Conservation (phyloP, 768 basidiomycete genomes). For the Suillus fuscotomentosus region DNA sequence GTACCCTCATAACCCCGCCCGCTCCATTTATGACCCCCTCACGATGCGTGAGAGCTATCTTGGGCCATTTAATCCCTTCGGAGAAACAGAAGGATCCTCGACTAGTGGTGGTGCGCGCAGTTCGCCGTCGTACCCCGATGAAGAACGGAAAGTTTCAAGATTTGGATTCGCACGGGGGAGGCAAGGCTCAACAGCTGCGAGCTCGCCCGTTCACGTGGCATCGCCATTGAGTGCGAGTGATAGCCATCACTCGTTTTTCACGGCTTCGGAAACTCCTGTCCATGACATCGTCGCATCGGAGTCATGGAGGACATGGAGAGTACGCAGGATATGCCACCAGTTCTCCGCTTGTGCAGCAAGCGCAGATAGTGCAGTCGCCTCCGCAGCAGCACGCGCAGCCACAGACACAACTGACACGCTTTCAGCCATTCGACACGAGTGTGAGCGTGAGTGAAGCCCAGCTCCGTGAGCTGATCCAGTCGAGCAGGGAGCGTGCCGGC, state of each 20-base stretch:
- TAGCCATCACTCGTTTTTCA: slow-evolving; percentile 46
- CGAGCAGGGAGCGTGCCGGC: slow-evolving; percentile 58
- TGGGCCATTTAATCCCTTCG: slow-evolving; percentile 82
- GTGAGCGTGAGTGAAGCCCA: slow-evolving; percentile 68
- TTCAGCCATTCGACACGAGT: slow-evolving; percentile 55
- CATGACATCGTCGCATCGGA: slow-evolving; percentile 44
- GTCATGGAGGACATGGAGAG: slow-evolving; percentile 38
- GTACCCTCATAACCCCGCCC: slow-evolving; percentile 46
- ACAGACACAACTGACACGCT: slow-evolving; percentile 34
- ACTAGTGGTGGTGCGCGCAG: slow-evolving; percentile 29
- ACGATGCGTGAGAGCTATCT: slow-evolving; percentile 51
- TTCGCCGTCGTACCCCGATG: slow-evolving; percentile 51
- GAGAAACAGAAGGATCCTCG: slow-evolving; percentile 53
- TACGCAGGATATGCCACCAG: slow-evolving; percentile 41
- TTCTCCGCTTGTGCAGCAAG: slow-evolving; percentile 50
- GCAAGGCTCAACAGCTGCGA: slow-evolving; percentile 54
- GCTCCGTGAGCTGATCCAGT: slow-evolving; percentile 72
- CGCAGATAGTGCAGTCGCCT: slow-evolving; percentile 34
- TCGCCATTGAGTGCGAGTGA: slow-evolving; percentile 56
- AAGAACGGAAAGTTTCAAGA: slow-evolving; percentile 66
- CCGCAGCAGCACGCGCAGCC: slow-evolving; percentile 26
- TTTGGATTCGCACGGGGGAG: slow-evolving; percentile 80
- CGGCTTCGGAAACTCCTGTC: slow-evolving; percentile 36
- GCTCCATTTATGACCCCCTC: slow-evolving; percentile 57
- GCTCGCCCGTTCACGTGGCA: slow-evolving; percentile 56